Conservation (phyloP, 768 basidiomycete species). For the Guyanaporus albipodus region DNA sequence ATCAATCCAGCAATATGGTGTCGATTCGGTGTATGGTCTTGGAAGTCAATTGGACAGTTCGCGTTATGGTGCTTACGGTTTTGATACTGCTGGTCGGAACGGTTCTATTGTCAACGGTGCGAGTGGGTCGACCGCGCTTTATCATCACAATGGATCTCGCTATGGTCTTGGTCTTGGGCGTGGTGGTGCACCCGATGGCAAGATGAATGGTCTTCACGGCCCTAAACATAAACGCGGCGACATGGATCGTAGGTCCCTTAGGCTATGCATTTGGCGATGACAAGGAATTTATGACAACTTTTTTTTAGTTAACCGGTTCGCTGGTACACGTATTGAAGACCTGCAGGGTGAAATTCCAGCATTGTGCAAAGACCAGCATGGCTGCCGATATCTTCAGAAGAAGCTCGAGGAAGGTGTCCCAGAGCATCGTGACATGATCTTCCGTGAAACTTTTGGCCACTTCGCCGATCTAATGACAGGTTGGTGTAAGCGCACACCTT, state of each 20-base stretch:
- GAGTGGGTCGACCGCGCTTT: constrained; percentile 69
- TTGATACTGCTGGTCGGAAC: constrained; percentile 45
- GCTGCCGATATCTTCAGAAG: constrained; percentile 97
- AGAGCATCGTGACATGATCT: constrained; percentile 99
- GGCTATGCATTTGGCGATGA: not conserved
- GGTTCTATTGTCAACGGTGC: constrained; percentile 34
- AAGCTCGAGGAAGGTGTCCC: constrained; percentile 95
- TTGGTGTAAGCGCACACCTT: constrained; percentile 30
- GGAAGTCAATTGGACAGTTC: constrained; percentile 47
- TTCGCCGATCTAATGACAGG: constrained; percentile 99
- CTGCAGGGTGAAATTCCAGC: constrained; percentile 90
- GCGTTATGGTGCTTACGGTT: constrained; percentile 55
- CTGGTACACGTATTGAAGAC: constrained; percentile 93
- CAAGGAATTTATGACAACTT: not conserved
- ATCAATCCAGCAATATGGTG: constrained; percentile 46
- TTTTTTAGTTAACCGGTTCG: constrained; percentile 85
- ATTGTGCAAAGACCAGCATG: constrained; percentile 98
- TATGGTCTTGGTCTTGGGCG: constrained; percentile 69
- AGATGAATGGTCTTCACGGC: constrained; percentile 88
- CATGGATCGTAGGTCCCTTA: constrained; percentile 78
- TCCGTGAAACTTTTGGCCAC: constrained; percentile 95
- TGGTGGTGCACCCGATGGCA: constrained; percentile 55
- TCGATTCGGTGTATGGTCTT: constrained; percentile 50
- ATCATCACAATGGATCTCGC: constrained; percentile 73
- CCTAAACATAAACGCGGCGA: constrained; percentile 94